A percentile compares a stretch with the other conserved stretches of the same genome.
Conservation (phyloP, 2,329 filamentous ascomycete genomes). For the Exophiala oligosperma region DNA sequence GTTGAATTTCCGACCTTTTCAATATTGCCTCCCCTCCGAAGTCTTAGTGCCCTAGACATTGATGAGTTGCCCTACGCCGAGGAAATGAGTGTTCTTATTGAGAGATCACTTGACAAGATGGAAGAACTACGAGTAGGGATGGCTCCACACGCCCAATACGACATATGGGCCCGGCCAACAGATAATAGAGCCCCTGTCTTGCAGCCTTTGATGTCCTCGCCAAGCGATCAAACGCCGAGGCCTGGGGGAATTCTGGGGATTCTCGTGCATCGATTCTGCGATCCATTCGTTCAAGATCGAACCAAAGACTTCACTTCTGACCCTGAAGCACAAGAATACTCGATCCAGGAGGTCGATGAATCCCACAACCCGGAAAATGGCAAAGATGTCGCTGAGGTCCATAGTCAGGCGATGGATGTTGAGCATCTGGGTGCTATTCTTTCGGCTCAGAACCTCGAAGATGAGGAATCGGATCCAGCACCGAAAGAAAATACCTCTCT, state of each 20-base stretch:
- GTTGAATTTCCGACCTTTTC: constrained; percentile 81
- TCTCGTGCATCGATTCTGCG: constrained; percentile 66
- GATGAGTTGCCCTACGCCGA: constrained; percentile 81
- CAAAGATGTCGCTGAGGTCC: constrained; percentile 10
- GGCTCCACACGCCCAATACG: constrained; percentile 53
- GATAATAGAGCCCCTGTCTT: constrained; percentile 24
- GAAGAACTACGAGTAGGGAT: constrained; percentile 74
- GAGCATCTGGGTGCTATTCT: constrained; percentile 24
- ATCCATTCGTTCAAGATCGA: constrained; percentile 35
- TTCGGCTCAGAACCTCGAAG: constrained; percentile 23
- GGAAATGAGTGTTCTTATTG: constrained; percentile 76
- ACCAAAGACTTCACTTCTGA: background rate
- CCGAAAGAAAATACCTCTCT: constrained; percentile 6
- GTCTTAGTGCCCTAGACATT: constrained; percentile 74
- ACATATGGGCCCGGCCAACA: constrained; percentile 31
- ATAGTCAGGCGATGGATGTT: constrained; percentile 16
- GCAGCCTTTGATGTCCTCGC: constrained; percentile 17
- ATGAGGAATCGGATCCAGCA: constrained; percentile 15
- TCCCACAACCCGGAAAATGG: background rate
- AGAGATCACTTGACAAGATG: constrained; percentile 65
- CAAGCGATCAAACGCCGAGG: constrained; percentile 57
- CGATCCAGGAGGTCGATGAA: background rate
- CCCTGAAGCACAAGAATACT: background rate
- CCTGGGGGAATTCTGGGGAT: constrained; percentile 67
- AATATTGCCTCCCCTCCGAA: constrained; percentile 71